Evolutionary conservation across 352 stramenopile genomes (phyloP).

Genomic region (Albugo laibachii): DNA sequence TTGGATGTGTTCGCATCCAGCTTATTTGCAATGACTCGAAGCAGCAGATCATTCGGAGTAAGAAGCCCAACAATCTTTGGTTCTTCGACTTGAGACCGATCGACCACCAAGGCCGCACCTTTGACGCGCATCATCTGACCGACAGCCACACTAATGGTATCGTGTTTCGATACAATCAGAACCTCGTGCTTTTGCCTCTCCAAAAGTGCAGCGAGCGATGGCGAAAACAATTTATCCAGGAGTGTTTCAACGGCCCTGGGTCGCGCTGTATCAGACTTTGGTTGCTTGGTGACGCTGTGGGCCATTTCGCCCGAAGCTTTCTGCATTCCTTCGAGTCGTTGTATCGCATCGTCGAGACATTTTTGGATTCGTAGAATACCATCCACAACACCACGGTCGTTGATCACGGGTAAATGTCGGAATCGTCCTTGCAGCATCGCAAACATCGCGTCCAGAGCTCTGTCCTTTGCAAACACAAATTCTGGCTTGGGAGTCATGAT

Average conservation of each 20-base stretch:
- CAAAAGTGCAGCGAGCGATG: conserved; percentile 69
- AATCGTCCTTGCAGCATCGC: conserved; percentile 78
- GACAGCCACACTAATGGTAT: conserved; percentile 84
- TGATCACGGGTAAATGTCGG: conserved; percentile 67
- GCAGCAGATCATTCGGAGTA: conserved; percentile 95
- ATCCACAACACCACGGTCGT: conserved; percentile 60
- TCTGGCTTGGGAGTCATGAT: conserved; percentile 74
- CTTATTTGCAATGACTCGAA: conserved; percentile 85
- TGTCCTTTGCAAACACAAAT: conserved; percentile 67
- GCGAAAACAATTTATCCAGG: conserved; percentile 78
- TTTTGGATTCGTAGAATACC: conserved; percentile 97
- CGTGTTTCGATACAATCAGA: conserved; percentile 63
- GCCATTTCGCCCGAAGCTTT: neutral
- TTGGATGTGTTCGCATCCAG: conserved; percentile 83
- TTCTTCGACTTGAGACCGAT: conserved; percentile 40
- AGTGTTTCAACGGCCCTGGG: conserved; percentile 21
- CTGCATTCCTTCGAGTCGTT: conserved; percentile 83
- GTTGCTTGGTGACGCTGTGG: no score
- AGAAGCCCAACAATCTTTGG: conserved; percentile 88
- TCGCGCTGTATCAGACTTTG: no score
- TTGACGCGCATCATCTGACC: conserved; percentile 81
- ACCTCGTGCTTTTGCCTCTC: conserved; percentile 40
- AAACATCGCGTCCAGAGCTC: conserved; percentile 69
- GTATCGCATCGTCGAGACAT: conserved; percentile 96
- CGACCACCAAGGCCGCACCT: conserved; percentile 89